Evolutionary conservation across 2,329 filamentous ascomycete genomes (phyloP), one percentile per base, ranked within the genome.

Genomic region (Zalaria obscura): DNA sequence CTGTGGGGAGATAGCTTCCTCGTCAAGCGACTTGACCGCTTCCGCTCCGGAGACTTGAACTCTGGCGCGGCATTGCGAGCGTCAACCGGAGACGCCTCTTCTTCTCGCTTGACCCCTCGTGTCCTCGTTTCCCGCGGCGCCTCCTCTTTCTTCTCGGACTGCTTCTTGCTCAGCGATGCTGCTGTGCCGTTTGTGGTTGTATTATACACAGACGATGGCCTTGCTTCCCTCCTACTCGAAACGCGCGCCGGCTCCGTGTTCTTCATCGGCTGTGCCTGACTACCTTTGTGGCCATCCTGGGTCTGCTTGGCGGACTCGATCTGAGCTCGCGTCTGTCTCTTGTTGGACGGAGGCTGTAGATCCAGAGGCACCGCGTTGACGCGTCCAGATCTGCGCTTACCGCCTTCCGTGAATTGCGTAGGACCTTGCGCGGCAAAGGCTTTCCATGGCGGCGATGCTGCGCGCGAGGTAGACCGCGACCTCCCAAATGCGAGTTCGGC

Each of bases 381-480:
- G 50, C 76, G 66, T 38, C 74, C 72, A 36, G 76, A 80, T 58
- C 74, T 76, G 45, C 76, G 66, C 49, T 69, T 69, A 33, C 76
- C 76, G 56, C 75, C 69, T 45, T 72, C 68, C 36, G 82, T 74
- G 57, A 93, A 88, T 1, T 83, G 82, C 3, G 89, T 91, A 25
- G 91, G 91, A 0, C 91, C 91, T 27, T 93, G 83, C 34, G 83
- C 85, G 45, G 74, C 74, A 47, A 83, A 74, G 55, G 78, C 84
- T 67, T 91, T 96, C 91, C 91, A 98, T 25, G 91, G 91, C 49
- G 91, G 91, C 33, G 48, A 45, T 34, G 39, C 36, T 5, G 47
- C 43, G 5, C 44, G 41, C 26, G 47, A 47, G 25, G 39, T 34
- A 11, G 59, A 57, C 40, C 56, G 58, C 6, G 41, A 42, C 39